Base-by-base conservation (phyloP, 1,139 yeast genomes). In the Scheffersomyces lignicola region DNA sequence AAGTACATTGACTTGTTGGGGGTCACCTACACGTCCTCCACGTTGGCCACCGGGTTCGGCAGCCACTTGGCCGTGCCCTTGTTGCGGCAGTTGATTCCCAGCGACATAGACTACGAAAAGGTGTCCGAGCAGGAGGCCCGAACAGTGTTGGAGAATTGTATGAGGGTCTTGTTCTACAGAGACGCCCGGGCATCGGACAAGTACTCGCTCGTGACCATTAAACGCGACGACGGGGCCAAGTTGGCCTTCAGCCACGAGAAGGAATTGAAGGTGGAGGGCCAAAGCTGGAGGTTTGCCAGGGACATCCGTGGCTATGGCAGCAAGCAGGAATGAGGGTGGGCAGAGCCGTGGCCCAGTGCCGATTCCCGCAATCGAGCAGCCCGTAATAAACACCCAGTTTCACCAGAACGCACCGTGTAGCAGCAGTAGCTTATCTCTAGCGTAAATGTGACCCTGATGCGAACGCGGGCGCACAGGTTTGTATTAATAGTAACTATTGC, bases 1-100 rank as follows among this genome's bases (percentile, higher is more conserved):
- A 81, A 83, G 47, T 90, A 86, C 55, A 95, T 89, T 32, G 97
- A 94, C 59, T 70, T 94, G 43, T 73, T 89, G 40, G 99, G 99
- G 31, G 96, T 90, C 14, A 78, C 95, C 1, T 94, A 86, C 60
- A 76, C 87, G 7, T 76, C 97, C 0, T 95, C 96, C 22, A 75
- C 95, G 3, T 68, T 94, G 43, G 96, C 97, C 33, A 90, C 98
- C 2, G 99, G 99, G 1, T 92, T 90, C 60, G 99, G 98, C 39
- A 83, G 95, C 9, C 92, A 94, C 60, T 72, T 94, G 60, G 98
- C 98, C 3, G 66, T 89, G 29, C 99, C 99, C 23, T 68, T 94
- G 48, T 73, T 94, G 58, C 83, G 99, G 66, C 80, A 85, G 56
- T 73, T 83, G 42, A 87, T 85, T 32, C 95, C 90, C 39, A 68